A percentile compares a stretch with the other conserved stretches of the same genome.
These are phyloP conservation scores for Pleurotus sapidus DNA, from an alignment of 768 basidiomycete genomes.

Conservation along the genomic window DNA sequence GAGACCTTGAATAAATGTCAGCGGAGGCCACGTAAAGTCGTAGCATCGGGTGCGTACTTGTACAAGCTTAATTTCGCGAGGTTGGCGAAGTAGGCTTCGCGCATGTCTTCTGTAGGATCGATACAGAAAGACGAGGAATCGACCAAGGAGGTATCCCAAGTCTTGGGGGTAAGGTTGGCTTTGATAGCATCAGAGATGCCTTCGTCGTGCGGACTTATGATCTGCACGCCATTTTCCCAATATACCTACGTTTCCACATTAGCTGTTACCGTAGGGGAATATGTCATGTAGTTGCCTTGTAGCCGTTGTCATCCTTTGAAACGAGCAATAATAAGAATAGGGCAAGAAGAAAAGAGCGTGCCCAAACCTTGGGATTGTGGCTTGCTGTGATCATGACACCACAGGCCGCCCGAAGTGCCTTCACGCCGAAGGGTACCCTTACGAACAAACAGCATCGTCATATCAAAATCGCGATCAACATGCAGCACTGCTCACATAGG, in stretches of 20 bases:
- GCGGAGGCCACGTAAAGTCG: neutral
- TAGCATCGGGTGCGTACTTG: conserved; percentile 15
- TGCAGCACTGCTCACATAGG: conserved; percentile 52
- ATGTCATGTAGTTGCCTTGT: conserved; percentile 52
- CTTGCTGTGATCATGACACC: conserved; percentile 95
- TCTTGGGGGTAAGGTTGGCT: conserved; percentile 52
- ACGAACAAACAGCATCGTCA: neutral
- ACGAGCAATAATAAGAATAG: neutral
- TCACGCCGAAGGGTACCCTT: conserved; percentile 81
- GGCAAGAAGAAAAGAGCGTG: neutral
- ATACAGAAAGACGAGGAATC: conserved; percentile 41
- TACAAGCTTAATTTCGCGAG: conserved; percentile 26
- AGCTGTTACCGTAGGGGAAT: neutral
- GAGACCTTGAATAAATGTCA: conserved; percentile 16
- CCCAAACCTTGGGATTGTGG: conserved; percentile 79
- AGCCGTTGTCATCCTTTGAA: conserved; percentile 78
- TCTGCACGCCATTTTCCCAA: conserved; percentile 91
- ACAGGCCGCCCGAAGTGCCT: conserved; percentile 63
- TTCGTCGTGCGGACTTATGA: conserved; percentile 79
- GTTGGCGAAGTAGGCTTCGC: conserved; percentile 52
- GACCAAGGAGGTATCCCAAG: conserved; percentile 37
- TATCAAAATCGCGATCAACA: neutral
- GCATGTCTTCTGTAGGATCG: conserved; percentile 60
- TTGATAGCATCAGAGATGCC: conserved; percentile 71
- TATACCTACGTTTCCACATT: conserved; percentile 56